A percentile compares a stretch with the other conserved stretches of the same genome.
These are phyloP conservation scores for Tricladium varicosporioides DNA, from an alignment of 2,329 filamentous ascomycete genomes.

Conservation along the genomic window DNA sequence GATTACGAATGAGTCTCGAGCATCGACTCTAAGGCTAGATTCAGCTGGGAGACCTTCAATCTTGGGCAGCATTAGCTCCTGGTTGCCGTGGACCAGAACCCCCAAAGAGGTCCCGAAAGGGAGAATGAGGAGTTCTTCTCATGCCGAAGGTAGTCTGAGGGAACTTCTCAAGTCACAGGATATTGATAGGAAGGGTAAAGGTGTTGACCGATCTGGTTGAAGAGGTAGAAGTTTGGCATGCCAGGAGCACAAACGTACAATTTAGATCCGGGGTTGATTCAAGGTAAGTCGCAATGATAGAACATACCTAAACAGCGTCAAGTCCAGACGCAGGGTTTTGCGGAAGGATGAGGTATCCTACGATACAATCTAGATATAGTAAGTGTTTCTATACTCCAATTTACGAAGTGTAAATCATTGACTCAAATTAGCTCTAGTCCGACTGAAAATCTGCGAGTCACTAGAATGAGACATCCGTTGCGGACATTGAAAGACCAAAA, in stretches of 20 bases:
- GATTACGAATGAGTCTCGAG: slow-evolving; percentile 29
- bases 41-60: slow-evolving; percentile 22
- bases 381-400: too few relatives aligned
- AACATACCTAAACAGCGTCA: background rate
- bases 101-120: slow-evolving; percentile 21
- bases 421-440: too few relatives aligned
- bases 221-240: background rate
- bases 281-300: background rate
- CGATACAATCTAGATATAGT: too few relatives aligned
- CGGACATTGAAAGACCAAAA: too few relatives aligned
- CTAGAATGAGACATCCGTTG: too few relatives aligned
- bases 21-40: slow-evolving; percentile 25
- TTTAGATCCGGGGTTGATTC: background rate
- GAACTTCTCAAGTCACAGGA: slow-evolving; percentile 46
- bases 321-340: too few relatives aligned
- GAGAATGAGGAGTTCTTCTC: slow-evolving; percentile 36
- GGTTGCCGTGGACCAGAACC: slow-evolving; percentile 31
- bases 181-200: slow-evolving; percentile 32
- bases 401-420: too few relatives aligned
- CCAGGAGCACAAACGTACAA: background rate
- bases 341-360: too few relatives aligned
- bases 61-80: slow-evolving; percentile 29
- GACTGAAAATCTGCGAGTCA: too few relatives aligned
- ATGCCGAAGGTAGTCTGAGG: slow-evolving; percentile 56
- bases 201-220: slow-evolving; percentile 24